Percentiles rank a stretch among this genome's conserved stretches.
These are phyloP conservation scores for Neofusicoccum umdonicola DNA, from an alignment of 2,329 filamentous ascomycete genomes.

Conservation along the genomic window DNA sequence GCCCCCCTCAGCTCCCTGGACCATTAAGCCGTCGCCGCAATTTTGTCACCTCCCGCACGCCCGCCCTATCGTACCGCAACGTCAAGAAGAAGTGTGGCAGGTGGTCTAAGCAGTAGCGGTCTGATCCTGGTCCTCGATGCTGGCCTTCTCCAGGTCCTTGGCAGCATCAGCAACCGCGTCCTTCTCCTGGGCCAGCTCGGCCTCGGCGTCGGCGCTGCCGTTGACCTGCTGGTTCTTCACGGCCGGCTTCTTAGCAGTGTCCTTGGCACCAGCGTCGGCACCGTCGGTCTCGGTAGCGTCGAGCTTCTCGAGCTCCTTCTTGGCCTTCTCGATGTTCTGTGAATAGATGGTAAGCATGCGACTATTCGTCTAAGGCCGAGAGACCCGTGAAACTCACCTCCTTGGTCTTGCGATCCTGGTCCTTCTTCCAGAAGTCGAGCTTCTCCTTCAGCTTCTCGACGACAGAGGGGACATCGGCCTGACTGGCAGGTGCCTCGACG, in stretches of 20 bases:
- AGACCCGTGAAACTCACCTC: constrained; percentile 61
- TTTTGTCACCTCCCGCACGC: not conserved
- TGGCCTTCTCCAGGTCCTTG: constrained; percentile 60
- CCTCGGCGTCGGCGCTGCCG: constrained; percentile 51
- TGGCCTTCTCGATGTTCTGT: constrained; percentile 93
- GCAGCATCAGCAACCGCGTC: constrained; percentile 58
- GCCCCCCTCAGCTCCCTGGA: not conserved
- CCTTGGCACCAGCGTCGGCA: constrained; percentile 53
- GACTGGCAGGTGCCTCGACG: constrained; percentile 83
- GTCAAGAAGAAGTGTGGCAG: not conserved
- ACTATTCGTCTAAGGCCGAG: constrained; percentile 17
- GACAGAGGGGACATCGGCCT: constrained; percentile 73
- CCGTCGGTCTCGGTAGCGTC: constrained; percentile 62
- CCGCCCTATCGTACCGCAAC: not conserved
- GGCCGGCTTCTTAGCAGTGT: constrained; percentile 54
- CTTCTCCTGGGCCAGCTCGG: constrained; percentile 57
- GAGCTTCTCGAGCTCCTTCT: constrained; percentile 89
- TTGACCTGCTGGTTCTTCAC: constrained; percentile 53
- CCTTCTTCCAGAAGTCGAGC: constrained; percentile 84
- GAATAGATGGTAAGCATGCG: not conserved
- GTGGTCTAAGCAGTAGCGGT: not conserved
- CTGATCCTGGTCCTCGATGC: constrained; percentile 53
- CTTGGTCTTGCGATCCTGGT: constrained; percentile 86
- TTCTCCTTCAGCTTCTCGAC: constrained; percentile 91
- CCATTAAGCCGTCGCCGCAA: not conserved